Conservation (phyloP, 108 stramenopile species). For the Cyclotella distinguenda region DNA sequence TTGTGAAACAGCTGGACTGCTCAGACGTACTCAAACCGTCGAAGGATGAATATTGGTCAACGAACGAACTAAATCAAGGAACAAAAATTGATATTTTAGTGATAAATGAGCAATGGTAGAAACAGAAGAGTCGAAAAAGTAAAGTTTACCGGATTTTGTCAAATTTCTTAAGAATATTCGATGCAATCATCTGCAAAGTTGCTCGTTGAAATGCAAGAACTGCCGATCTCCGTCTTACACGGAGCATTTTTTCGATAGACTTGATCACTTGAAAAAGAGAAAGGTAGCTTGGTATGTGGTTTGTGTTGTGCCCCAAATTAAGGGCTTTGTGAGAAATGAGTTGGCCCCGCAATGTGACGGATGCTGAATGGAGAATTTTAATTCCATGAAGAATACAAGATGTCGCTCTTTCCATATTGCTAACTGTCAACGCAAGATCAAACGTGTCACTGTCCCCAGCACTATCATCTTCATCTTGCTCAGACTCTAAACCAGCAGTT, state of each 20-base stretch:
- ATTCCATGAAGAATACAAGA: conserved; percentile 47
- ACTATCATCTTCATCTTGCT: conserved; percentile 8
- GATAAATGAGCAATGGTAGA: too few relatives aligned
- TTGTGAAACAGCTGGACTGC: conserved; percentile 24
- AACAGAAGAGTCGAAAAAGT: too few relatives aligned
- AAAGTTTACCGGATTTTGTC: conserved; percentile 30
- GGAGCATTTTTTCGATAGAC: conserved; percentile 49
- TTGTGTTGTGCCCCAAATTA: conserved; percentile 18
- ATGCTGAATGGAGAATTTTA: conserved; percentile 43
- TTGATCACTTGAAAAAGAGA: conserved; percentile 44
- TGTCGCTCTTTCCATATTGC: conserved; percentile 33
- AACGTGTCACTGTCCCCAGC: conserved; percentile 9
- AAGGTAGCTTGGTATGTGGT: conserved; percentile 26
- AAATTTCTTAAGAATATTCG: conserved; percentile 41
- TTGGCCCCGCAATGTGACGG: conserved; percentile 37
- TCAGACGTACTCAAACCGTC: conserved; percentile 17
- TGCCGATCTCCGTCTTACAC: conserved; percentile 39
- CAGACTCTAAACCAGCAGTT: conserved; percentile 1
- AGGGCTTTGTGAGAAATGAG: conserved; percentile 42
- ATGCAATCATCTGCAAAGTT: conserved; percentile 45
- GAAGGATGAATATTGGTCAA: conserved; percentile 34
- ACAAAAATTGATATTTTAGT: too few relatives aligned
- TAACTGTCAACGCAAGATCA: conserved; percentile 18
- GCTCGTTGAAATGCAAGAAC: conserved; percentile 38
- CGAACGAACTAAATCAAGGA: conserved; percentile 30